Evolutionary conservation across 2,329 filamentous ascomycete species (phyloP).

Genomic region (Drechslera avenae): DNA sequence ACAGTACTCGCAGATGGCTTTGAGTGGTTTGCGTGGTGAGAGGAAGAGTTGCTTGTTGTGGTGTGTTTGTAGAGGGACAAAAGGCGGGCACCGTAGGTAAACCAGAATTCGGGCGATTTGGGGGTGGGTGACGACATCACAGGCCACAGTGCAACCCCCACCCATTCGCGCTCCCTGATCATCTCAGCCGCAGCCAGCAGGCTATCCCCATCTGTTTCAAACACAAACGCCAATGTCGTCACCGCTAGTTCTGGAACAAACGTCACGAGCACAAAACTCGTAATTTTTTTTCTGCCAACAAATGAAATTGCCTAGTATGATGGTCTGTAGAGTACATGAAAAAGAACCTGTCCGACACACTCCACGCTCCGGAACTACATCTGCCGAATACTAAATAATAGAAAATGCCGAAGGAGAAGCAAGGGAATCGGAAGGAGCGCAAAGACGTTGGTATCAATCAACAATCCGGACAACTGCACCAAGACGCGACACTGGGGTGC

Average conservation of each 20-base stretch:
- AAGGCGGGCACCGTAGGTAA: conserved; percentile 36
- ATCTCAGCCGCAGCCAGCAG: conserved; percentile 31
- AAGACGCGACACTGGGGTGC: conserved; percentile 41
- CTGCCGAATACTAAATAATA: conserved; percentile 48
- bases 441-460: conserved; percentile 54
- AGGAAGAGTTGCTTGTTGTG: conserved; percentile 8
- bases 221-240: conserved; percentile 13
- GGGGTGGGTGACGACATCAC: conserved; percentile 46
- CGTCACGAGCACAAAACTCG: conserved; percentile 1
- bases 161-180: conserved; percentile 35
- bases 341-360: conserved; percentile 41
- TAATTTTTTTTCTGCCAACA: conserved; percentile 26
- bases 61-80: conserved; percentile 1
- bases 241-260: neutral
- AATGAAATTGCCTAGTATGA: conserved; percentile 49
- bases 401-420: conserved; percentile 39
- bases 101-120: conserved; percentile 38
- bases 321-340: conserved; percentile 51
- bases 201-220: neutral
- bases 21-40: conserved; percentile 2
- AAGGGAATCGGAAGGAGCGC: conserved; percentile 47
- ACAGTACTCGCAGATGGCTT: neutral
- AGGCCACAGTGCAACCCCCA: conserved; percentile 17
- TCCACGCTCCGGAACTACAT: conserved; percentile 40
- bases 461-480: conserved; percentile 49